Evolutionary conservation across 768 basidiomycete genomes (phyloP).

Genomic region (Exsudoporus frostii): DNA sequence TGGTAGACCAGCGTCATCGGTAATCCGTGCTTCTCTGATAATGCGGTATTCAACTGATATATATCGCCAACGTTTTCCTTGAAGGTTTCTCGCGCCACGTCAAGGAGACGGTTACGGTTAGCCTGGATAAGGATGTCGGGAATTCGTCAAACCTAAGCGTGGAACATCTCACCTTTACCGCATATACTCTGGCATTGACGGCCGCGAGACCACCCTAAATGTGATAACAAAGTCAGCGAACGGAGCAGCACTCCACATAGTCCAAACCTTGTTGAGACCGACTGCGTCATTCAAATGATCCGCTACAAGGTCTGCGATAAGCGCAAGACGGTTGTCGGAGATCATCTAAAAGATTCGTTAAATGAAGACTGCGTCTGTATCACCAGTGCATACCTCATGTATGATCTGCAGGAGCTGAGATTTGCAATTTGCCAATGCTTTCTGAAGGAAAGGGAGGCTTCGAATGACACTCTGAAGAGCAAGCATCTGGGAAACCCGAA

Average conservation of each 20-base stretch:
- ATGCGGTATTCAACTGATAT: conserved; percentile 55
- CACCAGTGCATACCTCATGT: conserved; percentile 42
- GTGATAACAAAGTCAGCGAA: not conserved
- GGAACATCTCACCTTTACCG: conserved; percentile 56
- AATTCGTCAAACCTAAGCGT: not conserved
- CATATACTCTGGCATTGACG: conserved; percentile 82
- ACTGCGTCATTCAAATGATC: conserved; percentile 73
- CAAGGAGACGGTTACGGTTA: conserved; percentile 78
- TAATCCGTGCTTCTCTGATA: conserved; percentile 62
- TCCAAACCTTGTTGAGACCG: conserved; percentile 53
- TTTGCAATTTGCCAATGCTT: conserved; percentile 54
- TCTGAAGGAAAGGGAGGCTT: conserved; percentile 59
- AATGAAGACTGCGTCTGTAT: not conserved
- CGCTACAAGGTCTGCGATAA: conserved; percentile 58
- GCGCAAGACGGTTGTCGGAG: conserved; percentile 63
- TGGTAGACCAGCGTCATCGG: conserved; percentile 69
- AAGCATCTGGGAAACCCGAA: conserved; percentile 76
- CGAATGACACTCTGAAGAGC: conserved; percentile 70
- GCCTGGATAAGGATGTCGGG: conserved; percentile 40
- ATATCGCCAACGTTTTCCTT: conserved; percentile 93
- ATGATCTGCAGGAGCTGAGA: conserved; percentile 64
- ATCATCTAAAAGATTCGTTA: conserved; percentile 51
- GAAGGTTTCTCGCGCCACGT: conserved; percentile 93
- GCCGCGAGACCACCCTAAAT: conserved; percentile 66
- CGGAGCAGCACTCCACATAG: not conserved